Base-by-base conservation (phyloP, 2,329 filamentous ascomycete species). In the Penicillium decumbens region DNA sequence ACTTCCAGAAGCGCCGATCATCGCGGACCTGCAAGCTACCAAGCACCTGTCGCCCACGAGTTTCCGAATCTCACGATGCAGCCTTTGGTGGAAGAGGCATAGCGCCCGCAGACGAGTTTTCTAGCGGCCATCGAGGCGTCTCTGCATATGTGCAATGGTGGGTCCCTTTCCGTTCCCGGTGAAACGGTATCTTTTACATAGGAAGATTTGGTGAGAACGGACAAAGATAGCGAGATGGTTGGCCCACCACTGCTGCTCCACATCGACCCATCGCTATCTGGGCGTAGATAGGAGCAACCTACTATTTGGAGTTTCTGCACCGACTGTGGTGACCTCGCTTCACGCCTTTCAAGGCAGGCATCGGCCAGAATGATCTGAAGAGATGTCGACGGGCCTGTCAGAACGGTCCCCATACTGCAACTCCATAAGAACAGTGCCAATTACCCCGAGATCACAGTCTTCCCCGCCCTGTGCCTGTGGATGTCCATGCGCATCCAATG, bases 151-250 rank as follows among this genome's bases (percentile, higher is more conserved):
- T 18, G 20, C 30, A 46, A 25, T 3, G 4, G 44, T 46, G 37
- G 37, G 20, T 25, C 20, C 27, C n/a, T 12, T 27, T 3, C n/a
- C 40, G 40, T 29, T 7, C 4, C 38, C 38, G 38, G 38, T 40
- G 24, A 40, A 27, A 20, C 41, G 47, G 43, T 51, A 57, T 50
- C 44, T 45, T 40, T 59, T 51, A 60, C 58, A 55, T 55, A 59
- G 47, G 45, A 23, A 15, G 45, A 60, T 57, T 60, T 59, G 56
- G 50, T 56, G 42, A 49, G 28, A 35, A 42, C 37, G 33, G 25
- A 33, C 13, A 32, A 38, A 55, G 54, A 58, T 58, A 58, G 52
- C 32, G n/a, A 37, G 35, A 28, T 35, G 23, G 29, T 27, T 25
- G 54, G 42, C 43, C 54, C 56, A 52, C 38, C 38, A 27, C 23